Evolutionary conservation across 129 eudicot species (phyloP), one percentile per base, ranked within the genome.

Genomic region (Gnaphalium uliginosum): DNA sequence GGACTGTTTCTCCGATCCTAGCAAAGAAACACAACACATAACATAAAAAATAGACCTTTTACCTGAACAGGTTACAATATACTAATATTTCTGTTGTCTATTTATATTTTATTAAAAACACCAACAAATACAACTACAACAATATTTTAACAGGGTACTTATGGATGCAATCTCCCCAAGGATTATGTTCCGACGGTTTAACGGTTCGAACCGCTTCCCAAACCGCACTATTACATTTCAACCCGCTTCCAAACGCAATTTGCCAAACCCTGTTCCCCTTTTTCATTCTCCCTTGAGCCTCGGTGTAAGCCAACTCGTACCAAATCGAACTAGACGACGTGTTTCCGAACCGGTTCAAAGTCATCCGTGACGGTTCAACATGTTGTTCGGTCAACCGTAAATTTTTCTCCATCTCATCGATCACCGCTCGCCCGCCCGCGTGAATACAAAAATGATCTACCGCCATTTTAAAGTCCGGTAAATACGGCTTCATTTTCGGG

Each of bases 291-390:
- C 89, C 84, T 58, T 88, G 85, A 9, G 89, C 89, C 78, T 85
- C 93, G 0, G 72, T 75, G 57, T 85, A 88, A 26, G 81, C 86
- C 66, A 88, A 19, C 76, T 88, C 92, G 19, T 88, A 85, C 92
- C 92, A 88, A n/a, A 80, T 85, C 62, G 93, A 88, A 37, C 93
- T 88, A 17, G 93, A 88, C 0, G 89, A 82, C 35, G 92, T 88
- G 54, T 88, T 88, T 8, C 92, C 93, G 29, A 85, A 88, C 77
- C 93, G 62, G 73, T 88, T 77, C 79, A 88, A 79, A 62, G 89
- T 88, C 93, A 85, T 85, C n/a, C 93, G 57, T 8, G 93, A 85
- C 35, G 93, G 83, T 65, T 88, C 93, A n/a, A 83, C 88, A 39
- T 83, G 89, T 5, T 60, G 68, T 30, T 82, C 72, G 37, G 56